A percentile compares a stretch with the other conserved stretches of the same genome.
Evolutionary conservation across 768 basidiomycete species (phyloP).

Genomic region (Strobilomyces dryophilus): DNA sequence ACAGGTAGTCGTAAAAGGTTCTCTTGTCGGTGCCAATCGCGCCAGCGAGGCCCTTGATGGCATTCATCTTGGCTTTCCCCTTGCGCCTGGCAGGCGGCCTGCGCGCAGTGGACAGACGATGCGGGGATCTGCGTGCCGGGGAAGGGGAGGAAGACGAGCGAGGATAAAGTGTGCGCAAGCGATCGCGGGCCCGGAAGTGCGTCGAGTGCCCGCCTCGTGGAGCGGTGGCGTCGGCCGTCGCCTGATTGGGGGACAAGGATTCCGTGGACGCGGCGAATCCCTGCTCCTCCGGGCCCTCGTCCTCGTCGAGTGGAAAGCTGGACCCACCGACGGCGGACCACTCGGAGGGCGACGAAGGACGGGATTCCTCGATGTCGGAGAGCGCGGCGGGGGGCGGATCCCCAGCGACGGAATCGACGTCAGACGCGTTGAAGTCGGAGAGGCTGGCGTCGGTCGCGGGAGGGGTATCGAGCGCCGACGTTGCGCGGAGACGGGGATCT

Average conservation of each 20-base stretch:
- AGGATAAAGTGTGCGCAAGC: constrained; percentile 29
- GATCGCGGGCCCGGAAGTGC: constrained; percentile 22
- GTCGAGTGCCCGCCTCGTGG: neutral
- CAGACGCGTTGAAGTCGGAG: constrained; percentile 31
- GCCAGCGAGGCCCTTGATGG: constrained; percentile 13
- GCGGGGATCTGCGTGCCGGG: constrained; percentile 38
- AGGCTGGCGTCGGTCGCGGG: constrained; percentile 60
- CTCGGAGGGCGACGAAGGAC: constrained; percentile 27
- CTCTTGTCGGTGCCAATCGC: constrained; percentile 12
- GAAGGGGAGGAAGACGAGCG: constrained; percentile 54
- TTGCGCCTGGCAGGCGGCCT: constrained; percentile 10
- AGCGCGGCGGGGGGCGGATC: constrained; percentile 11
- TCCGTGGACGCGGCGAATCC: constrained; percentile 33
- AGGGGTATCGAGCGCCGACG: constrained; percentile 58
- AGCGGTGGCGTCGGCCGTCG: neutral
- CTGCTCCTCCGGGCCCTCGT: constrained; percentile 26
- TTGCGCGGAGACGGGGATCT: constrained; percentile 34
- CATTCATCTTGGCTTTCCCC: constrained; percentile 17
- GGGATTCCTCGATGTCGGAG: constrained; percentile 28
- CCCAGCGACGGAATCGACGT: constrained; percentile 20
- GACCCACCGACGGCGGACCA: constrained; percentile 37
- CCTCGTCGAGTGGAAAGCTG: constrained; percentile 30
- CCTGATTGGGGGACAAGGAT: constrained; percentile 30
- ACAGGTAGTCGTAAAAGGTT: constrained; percentile 45
- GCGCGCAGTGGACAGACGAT: constrained; percentile 19